These are phyloP conservation scores for Candida rishiriensis DNA, from an alignment of 805 yeast genomes.

Conservation along the genomic window DNA sequence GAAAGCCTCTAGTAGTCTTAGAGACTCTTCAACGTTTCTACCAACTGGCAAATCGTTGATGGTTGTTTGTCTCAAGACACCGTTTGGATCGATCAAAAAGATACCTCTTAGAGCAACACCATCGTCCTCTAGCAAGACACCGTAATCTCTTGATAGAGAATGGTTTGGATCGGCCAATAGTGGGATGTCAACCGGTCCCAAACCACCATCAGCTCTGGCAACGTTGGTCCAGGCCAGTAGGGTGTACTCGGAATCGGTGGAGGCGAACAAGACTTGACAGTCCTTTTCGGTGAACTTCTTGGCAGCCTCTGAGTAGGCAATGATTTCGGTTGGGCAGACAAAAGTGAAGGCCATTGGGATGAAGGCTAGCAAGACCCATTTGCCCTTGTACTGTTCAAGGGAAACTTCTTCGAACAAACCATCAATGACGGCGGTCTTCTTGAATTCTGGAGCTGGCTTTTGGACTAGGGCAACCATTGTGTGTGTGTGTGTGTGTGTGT, in stretches of 20 bases:
- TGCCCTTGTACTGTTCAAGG: slow-evolving; percentile 93
- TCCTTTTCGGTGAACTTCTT: slow-evolving; percentile 84
- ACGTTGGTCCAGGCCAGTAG: slow-evolving; percentile 97
- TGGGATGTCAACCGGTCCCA: slow-evolving; percentile 93
- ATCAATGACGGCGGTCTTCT: slow-evolving; percentile 95
- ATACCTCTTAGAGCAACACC: slow-evolving; percentile 98
- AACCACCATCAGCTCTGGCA: slow-evolving; percentile 96
- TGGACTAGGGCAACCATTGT: slow-evolving; percentile 87
- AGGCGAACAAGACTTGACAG: slow-evolving; percentile 88
- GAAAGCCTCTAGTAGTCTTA: slow-evolving; percentile 98
- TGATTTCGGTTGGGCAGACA: slow-evolving; percentile 98
- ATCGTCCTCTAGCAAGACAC: slow-evolving; percentile 93
- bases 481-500: not conserved
- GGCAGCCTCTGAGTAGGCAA: slow-evolving; percentile 96
- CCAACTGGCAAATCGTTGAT: slow-evolving; percentile 99
- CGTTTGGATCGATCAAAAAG: slow-evolving; percentile 96
- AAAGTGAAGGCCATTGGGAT: slow-evolving; percentile 99
- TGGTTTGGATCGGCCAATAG: slow-evolving; percentile 96
- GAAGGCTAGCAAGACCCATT: slow-evolving; percentile 96
- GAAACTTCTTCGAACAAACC: slow-evolving; percentile 94
- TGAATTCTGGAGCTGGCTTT: slow-evolving; percentile 95
- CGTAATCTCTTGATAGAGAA: slow-evolving; percentile 90
- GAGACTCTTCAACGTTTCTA: slow-evolving; percentile 96
- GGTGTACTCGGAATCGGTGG: slow-evolving; percentile 98
- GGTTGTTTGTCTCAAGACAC: slow-evolving; percentile 92